phyloP scores from a whole-genome alignment of 768 basidiomycete genomes.

The Boletus sp. region DNA sequence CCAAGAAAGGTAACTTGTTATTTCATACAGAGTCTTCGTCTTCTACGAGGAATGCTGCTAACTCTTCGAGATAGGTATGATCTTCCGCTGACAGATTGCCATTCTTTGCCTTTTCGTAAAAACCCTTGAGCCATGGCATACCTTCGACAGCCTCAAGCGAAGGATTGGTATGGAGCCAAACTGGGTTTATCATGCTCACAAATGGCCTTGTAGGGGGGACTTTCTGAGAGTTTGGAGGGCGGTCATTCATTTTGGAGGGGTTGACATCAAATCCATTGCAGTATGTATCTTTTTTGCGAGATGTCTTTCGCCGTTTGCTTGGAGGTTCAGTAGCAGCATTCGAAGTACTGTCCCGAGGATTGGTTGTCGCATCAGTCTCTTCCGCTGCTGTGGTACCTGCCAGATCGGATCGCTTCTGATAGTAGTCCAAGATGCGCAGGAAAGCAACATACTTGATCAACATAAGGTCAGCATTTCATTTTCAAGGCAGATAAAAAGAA shows the following conservation, averaged over 20 bases:
- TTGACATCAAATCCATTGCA: background rate
- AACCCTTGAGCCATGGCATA: background rate
- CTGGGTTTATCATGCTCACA: background rate
- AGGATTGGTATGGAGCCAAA: background rate
- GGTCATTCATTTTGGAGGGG: background rate
- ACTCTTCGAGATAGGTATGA: background rate
- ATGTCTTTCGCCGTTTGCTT: too few relatives aligned
- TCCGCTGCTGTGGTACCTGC: too few relatives aligned
- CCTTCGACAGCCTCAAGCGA: background rate
- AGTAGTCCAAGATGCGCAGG: background rate
- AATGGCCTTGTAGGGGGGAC: background rate
- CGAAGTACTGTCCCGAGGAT: too few relatives aligned
- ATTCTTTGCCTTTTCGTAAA: background rate
- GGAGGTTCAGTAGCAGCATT: too few relatives aligned
- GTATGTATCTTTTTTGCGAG: too few relatives aligned
- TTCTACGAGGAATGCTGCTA: background rate
- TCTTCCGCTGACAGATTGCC: background rate
- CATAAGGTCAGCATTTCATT: too few relatives aligned
- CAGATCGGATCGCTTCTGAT: too few relatives aligned
- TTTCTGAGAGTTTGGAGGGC: background rate
- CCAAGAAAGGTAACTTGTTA: too few relatives aligned
- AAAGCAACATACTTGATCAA: background rate
- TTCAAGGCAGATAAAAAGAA: too few relatives aligned
- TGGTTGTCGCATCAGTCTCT: too few relatives aligned
- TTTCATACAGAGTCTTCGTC: too few relatives aligned